Conservation (phyloP, 345 rosid species). For the Ceriops zippeliana region DNA sequence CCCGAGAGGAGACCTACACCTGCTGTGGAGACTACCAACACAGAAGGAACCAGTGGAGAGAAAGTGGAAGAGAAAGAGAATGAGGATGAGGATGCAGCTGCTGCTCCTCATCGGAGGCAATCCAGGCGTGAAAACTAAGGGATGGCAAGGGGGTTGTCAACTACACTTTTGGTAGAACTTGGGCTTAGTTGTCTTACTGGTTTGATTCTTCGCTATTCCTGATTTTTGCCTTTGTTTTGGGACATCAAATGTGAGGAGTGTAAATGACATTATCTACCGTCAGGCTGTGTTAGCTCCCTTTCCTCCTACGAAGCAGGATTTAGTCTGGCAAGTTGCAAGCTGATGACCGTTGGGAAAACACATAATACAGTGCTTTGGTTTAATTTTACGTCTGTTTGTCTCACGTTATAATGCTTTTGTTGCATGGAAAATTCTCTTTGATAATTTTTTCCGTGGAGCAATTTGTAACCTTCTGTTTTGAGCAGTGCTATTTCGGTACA, state of each 20-base stretch:
- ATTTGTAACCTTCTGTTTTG: too few relatives aligned
- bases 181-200: conserved; percentile 20
- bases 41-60: conserved; percentile 40
- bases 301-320: not conserved
- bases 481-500: too few relatives aligned
- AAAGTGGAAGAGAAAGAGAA: conserved; percentile 43
- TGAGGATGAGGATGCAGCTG: conserved; percentile 32
- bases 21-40: conserved; percentile 44
- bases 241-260: conserved; percentile 30
- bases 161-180: conserved; percentile 30
- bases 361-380: not conserved
- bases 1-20: conserved; percentile 24
- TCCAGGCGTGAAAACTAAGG: conserved; percentile 51
- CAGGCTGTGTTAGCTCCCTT: conserved; percentile 2
- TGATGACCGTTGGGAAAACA: not conserved
- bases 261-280: conserved; percentile 25
- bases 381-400: too few relatives aligned
- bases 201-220: conserved; percentile 17
- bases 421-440: too few relatives aligned
- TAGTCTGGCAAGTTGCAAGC: not conserved
- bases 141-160: not conserved
- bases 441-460: too few relatives aligned
- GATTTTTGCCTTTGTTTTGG: conserved; percentile 16
- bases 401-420: too few relatives aligned
- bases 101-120: conserved; percentile 49